Base-by-base conservation (phyloP, 441 rosid species). In the Populus tomentosa region DNA sequence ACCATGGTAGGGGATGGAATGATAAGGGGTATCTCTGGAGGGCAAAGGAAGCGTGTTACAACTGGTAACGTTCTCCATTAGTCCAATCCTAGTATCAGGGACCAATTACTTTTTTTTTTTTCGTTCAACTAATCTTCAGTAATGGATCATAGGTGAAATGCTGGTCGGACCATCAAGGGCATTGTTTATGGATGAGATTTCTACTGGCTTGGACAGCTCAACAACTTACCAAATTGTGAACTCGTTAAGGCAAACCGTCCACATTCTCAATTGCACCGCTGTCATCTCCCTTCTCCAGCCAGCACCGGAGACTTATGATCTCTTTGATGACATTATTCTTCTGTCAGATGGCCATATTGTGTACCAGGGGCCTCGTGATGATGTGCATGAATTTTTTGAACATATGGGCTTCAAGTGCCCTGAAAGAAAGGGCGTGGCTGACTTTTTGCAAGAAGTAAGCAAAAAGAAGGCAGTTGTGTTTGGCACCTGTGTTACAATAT, bases 281-380 rank as follows among this genome's bases (percentile, higher is more conserved):
- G 77, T 90, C 59, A 84, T 95, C 30, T 93, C 98, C 50, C 98
- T 95, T 78, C 98, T 93, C 59, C 98, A 95, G 85, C 98, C 98
- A 32, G 93, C 96, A 23, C 97, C 97, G 0, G 98, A 93, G 82
- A 95, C 98, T 24, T 95, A 85, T 14, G 86, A 88, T 50, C 90
- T 93, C 36, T 95, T 93, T 28, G 96, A 95, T 83, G 98, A 95
- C 78, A 84, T 95, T 33, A 83, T 95, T 33, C 91, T 93, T 46
- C 81, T 95, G 59, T 89, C 94, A 0, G 94, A 93, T 79, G 97
- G 97, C 69, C 86, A 87, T 14, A 89, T 92, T 42, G 85, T 91
- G 63, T 94, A 89, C 85, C 98, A 93, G 71, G 98, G 98, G 38
- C 91, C 95, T 42, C 81, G 92, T 1, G 94, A 90, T 75, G 63